Evolutionary conservation across 1,139 yeast species (phyloP).

Genomic region (Candida buenavistaensis): DNA sequence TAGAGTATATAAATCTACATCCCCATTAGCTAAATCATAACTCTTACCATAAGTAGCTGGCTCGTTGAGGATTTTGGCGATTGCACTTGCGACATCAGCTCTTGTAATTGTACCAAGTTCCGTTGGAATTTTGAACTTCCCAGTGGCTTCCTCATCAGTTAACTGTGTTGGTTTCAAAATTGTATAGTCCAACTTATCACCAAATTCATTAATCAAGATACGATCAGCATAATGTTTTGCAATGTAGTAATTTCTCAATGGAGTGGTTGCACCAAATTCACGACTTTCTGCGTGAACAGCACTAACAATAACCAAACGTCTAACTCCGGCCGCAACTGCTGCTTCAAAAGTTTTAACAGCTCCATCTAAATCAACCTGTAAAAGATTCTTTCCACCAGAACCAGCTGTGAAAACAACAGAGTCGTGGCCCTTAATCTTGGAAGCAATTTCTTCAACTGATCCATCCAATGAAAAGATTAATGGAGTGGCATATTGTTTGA

Average conservation of each 20-base stretch:
- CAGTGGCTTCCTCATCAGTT: constrained; percentile 39
- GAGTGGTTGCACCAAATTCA: constrained; percentile 30
- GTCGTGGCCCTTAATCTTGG: constrained; percentile 46
- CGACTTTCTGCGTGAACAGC: constrained; percentile 56
- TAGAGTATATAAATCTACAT: constrained; percentile 8
- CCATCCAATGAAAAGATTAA: constrained; percentile 39
- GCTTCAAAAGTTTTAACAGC: constrained; percentile 62
- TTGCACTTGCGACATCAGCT: constrained; percentile 32
- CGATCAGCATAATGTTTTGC: constrained; percentile 61
- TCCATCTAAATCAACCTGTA: constrained; percentile 62
- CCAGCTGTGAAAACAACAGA: constrained; percentile 67
- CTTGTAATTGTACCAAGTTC: constrained; percentile 23
- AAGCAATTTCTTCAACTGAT: constrained; percentile 35
- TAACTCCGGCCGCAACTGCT: constrained; percentile 42
- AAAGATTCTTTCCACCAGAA: constrained; percentile 56
- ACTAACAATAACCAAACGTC: constrained; percentile 55
- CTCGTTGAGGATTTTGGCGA: constrained; percentile 22
- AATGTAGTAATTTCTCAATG: constrained; percentile 41
- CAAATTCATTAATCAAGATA: constrained; percentile 36
- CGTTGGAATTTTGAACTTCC: constrained; percentile 28
- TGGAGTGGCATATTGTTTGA: constrained; percentile 30
- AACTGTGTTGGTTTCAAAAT: constrained; percentile 52
- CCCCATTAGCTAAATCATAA: constrained; percentile 28
- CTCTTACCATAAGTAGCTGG: constrained; percentile 27
- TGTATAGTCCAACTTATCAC: constrained; percentile 44